Percentiles rank a stretch among this genome's conserved stretches.
These are phyloP conservation scores for Whalleya microplaca DNA, from an alignment of 2,329 filamentous ascomycete genomes.

Conservation along the genomic window DNA sequence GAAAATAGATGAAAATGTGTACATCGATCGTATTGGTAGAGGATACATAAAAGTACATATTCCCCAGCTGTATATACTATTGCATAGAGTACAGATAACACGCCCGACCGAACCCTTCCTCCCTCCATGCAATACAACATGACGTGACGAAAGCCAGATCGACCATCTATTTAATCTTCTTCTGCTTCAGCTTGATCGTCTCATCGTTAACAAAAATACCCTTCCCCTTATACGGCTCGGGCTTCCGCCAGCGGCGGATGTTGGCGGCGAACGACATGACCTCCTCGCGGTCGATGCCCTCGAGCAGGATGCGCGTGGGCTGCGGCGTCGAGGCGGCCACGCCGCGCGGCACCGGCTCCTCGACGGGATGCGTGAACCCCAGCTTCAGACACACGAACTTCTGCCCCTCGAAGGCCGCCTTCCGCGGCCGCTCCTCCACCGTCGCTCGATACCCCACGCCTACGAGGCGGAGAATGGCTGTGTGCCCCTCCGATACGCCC, in stretches of 20 bases:
- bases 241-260: conserved; percentile 85
- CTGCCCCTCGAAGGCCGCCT: conserved; percentile 78
- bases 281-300: conserved; percentile 83
- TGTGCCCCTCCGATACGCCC: conserved; percentile 95
- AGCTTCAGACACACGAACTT: conserved; percentile 93
- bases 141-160: no score
- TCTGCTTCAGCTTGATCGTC: conserved; percentile 97
- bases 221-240: conserved; percentile 99
- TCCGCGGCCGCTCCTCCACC: conserved; percentile 75
- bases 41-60: conserved; percentile 33
- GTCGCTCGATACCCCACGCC: conserved; percentile 94
- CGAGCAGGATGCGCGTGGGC: conserved; percentile 87
- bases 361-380: conserved; percentile 94
- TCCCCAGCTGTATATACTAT: conserved; percentile 27
- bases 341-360: conserved; percentile 80
- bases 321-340: conserved; percentile 87
- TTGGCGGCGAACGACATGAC: conserved; percentile 90
- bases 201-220: conserved; percentile 98
- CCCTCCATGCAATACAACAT: no score
- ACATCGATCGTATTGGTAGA: conserved; percentile 12
- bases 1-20: no score
- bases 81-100: conserved; percentile 31
- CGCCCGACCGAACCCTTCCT: no score
- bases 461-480: conserved; percentile 87
- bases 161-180: conserved; percentile 80